Evolutionary conservation across 2,329 filamentous ascomycete species (phyloP), one percentile per base, ranked within the genome.

Genomic region (Penicillium sp.): DNA sequence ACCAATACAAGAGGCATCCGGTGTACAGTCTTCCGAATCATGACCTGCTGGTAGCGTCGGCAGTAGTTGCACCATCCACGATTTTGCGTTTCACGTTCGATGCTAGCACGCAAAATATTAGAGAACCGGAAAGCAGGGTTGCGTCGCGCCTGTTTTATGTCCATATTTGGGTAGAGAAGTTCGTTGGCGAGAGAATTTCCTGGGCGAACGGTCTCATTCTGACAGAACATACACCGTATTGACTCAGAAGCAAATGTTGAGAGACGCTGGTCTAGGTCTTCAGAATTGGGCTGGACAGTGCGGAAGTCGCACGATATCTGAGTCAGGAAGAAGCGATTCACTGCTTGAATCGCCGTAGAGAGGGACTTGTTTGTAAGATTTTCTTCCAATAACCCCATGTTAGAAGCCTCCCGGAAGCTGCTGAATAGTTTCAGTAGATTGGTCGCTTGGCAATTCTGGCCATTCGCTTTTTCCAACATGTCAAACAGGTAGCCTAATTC

Each of bases 401-500:
- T 89, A 0, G 85, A 85, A 46, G 90, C 89, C 79, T 93, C 90
- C 2, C 91, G 88, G 60, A 92, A 88, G 62, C 88, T 89, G 71
- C 91, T 93, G 57, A 99, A 88, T 0, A 92, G 91, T 73, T 95
- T 96, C 31, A 98, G 80, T 61, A 99, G 84, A 70, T 99, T 99
- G 0, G 93, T 96, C 14, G 95, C 95, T 72, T 99, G 95, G 65
- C 95, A 99, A 58, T 96, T 96, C 55, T 93, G 89, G 0, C 93
- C 93, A 61, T 90, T 89, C 2, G 95, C 95, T 72, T 98, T 99
- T 67, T 98, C 90, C 25, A 99, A 83, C 95, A 99, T 99, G 71
- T 99, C 96, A 67, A 96, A 96, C 10, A 99, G 80, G 72, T 95
- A 99, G 1, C 95, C 95, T 63, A 99, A 82, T 75, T 99, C 95